Evolutionary conservation across 305 asterid species (phyloP).

Genomic region (Fraxinus ornus): DNA sequence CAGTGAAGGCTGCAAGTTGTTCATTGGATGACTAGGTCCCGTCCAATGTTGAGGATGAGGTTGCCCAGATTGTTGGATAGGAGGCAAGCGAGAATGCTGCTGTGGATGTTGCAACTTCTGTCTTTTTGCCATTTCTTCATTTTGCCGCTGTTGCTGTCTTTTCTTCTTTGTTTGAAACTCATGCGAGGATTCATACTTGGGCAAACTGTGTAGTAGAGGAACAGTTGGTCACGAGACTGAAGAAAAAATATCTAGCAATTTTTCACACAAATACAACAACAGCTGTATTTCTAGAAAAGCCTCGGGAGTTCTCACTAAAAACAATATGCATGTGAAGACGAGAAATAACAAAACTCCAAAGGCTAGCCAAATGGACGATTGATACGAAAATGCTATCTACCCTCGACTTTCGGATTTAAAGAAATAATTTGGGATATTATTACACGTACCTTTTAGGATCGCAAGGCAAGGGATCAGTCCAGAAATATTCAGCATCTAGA

Average conservation of each 20-base stretch:
- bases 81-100: slow-evolving; percentile 84
- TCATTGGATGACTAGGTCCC: slow-evolving; percentile 52
- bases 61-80: slow-evolving; percentile 81
- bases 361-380: neutral
- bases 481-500: slow-evolving; percentile 90
- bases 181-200: slow-evolving; percentile 87
- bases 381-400: neutral
- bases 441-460: slow-evolving; percentile 77
- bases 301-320: neutral
- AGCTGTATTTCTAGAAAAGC: neutral
- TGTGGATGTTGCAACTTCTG: slow-evolving; percentile 81
- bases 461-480: slow-evolving; percentile 93
- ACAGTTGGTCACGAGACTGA: neutral
- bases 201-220: slow-evolving; percentile 52
- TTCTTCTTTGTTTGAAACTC: slow-evolving; percentile 98
- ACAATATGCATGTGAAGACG: neutral
- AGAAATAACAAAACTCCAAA: neutral
- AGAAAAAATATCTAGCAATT: neutral
- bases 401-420: neutral
- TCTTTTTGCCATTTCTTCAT: slow-evolving; percentile 83
- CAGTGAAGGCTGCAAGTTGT: slow-evolving; percentile 55
- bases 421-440: neutral
- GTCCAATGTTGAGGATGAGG: slow-evolving; percentile 70
- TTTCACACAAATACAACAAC: neutral
- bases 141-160: slow-evolving; percentile 88